Conservation (phyloP, 306 rosid species). For the Abrus precatorius region DNA sequence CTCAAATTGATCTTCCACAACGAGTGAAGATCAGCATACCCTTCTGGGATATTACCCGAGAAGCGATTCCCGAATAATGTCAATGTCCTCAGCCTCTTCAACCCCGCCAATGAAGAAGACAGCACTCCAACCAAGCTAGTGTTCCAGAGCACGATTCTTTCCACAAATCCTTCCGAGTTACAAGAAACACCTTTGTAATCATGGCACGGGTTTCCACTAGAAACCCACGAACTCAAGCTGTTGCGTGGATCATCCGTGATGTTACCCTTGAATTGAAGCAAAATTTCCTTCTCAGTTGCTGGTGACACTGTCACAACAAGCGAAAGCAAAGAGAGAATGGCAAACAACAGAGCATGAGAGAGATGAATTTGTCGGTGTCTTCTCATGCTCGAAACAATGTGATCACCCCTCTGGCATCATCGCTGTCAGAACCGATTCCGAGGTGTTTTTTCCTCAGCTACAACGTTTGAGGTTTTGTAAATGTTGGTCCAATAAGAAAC, state of each 20-base stretch:
- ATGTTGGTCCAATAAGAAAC: conserved; percentile 49
- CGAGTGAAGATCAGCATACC: conserved; percentile 67
- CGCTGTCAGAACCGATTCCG: conserved; percentile 53
- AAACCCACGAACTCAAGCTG: conserved; percentile 73
- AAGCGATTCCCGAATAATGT: conserved; percentile 87
- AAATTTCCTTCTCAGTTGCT: conserved; percentile 76
- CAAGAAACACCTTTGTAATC: conserved; percentile 75
- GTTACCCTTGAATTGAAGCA: conserved; percentile 89
- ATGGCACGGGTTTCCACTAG: conserved; percentile 74
- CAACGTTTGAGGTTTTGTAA: conserved; percentile 37
- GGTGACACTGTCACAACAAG: conserved; percentile 55
- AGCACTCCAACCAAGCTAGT: conserved; percentile 80
- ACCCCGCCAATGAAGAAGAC: conserved; percentile 75
- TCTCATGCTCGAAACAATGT: conserved; percentile 86
- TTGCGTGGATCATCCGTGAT: conserved; percentile 75
- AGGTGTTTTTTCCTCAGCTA: conserved; percentile 47
- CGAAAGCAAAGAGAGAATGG: conserved; percentile 57
- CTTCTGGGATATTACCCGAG: conserved; percentile 76
- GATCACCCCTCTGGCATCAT: conserved; percentile 77
- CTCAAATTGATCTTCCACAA: conserved; percentile 96
- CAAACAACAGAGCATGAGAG: conserved; percentile 78
- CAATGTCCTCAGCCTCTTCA: conserved; percentile 81
- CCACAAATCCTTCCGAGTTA: conserved; percentile 79
- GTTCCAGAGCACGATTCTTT: conserved; percentile 89
- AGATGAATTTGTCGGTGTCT: conserved; percentile 62